Base-by-base conservation (phyloP, 164 flowering plant genomes). In the Santalum album region DNA sequence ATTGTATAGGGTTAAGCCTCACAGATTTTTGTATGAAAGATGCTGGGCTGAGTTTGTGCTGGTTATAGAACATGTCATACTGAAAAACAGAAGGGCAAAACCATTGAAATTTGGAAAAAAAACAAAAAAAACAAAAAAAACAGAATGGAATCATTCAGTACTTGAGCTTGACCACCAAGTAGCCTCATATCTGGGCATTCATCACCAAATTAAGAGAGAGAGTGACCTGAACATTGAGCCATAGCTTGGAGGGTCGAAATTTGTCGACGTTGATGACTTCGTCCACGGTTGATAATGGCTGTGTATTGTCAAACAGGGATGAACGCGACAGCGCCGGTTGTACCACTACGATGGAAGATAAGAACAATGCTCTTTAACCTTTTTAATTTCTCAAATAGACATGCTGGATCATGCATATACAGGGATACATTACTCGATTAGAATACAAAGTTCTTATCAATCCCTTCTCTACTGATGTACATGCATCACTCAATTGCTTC, bases 191-290 rank as follows among this genome's bases (percentile, higher is more conserved):
- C n/a, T n/a, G n/a, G n/a, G n/a, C n/a, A n/a, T n/a, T n/a, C n/a
- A n/a, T 14, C 25, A 60, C 6, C 47, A 44, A 26, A 49, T 26
- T 60, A 25, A 23, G 45, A 44, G 20, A 21, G 51, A 27, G 21
- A 53, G 26, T 38, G 25, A 85, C 96, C 88, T 77, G 77, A 52
- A 85, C 86, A 66, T 79, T 83, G 47, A 87, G 25, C 98, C 98
- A 90, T 15, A 86, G 39, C 9, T 26, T 52, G 1, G 71, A 52
- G 1, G 78, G 73, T 53, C 55, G n/a, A n/a, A n/a, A n/a, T 62
- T 23, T 57, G 22, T 12, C 74, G n/a, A n/a, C n/a, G n/a, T n/a
- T 72, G 16, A 19, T 3, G 1, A 61, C 61, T 62, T 80, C 86
- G 5, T 72, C 74, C 34, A 84, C 75, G 14, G 70, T 53, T 0